Evolutionary conservation across 257 asterid species (phyloP).

Genomic region (Lycium barbarum): DNA sequence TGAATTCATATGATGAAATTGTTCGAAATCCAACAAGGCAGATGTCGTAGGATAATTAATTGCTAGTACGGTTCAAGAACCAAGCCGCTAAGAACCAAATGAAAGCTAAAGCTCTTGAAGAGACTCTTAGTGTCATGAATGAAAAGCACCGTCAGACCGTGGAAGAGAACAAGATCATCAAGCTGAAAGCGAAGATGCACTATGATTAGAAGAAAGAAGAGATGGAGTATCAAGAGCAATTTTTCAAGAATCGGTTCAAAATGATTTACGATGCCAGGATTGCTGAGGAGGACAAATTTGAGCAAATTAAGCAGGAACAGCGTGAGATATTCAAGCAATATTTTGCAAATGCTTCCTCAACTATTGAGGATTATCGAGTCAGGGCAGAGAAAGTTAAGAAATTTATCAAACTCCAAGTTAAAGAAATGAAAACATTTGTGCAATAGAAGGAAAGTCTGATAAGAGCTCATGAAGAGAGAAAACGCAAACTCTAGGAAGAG

Average conservation of each 20-base stretch:
- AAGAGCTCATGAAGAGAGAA: too few species aligned
- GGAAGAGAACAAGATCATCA: conserved; percentile 54
- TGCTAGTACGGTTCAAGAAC: conserved; percentile 51
- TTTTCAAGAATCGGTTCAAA: conserved; percentile 54
- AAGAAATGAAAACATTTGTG: neutral
- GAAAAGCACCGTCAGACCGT: conserved; percentile 52
- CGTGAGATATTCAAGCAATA: too few species aligned
- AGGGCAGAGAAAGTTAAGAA: neutral
- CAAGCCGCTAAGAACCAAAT: conserved; percentile 54
- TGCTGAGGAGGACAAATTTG: conserved; percentile 53
- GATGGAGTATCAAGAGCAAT: conserved; percentile 77
- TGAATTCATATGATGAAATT: conserved; percentile 61
- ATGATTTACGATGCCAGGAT: conserved; percentile 52
- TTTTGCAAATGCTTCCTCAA: too few species aligned
- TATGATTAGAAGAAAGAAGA: conserved; percentile 70
- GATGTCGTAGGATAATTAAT: conserved; percentile 80
- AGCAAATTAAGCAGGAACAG: too few species aligned
- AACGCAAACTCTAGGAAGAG: too few species aligned
- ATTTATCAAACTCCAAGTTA: neutral
- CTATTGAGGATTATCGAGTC: conserved; percentile 28
- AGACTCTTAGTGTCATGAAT: conserved; percentile 40
- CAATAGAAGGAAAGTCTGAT: too few species aligned
- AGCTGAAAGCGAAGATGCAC: conserved; percentile 53
- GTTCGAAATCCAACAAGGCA: conserved; percentile 62
- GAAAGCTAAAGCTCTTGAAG: conserved; percentile 61